Evolutionary conservation across 2,329 filamentous ascomycete genomes (phyloP), one percentile per base, ranked within the genome.

Genomic region (Fusarium concolor): DNA sequence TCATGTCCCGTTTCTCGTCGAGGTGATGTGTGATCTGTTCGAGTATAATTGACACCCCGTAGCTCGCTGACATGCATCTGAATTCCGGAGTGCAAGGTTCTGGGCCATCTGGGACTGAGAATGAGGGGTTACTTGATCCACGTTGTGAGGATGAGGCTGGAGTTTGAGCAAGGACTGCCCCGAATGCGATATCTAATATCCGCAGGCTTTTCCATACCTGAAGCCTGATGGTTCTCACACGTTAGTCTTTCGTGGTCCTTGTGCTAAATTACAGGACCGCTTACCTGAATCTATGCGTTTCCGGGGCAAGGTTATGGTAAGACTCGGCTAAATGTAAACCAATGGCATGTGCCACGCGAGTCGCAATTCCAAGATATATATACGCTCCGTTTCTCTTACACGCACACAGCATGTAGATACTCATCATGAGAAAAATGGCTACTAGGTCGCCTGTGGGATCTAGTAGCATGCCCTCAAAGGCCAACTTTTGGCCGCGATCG

Each of bases 141-240:
- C 18, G 37, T 10, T 18, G 3, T 0, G 49, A 37, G 0, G 49
- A 52, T 4, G 49, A 52, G 1, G 49, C 49, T 6, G 49, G 49
- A 0, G 49, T 52, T 15, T 31, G 49, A 3, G 37, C 49, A 2
- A 52, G 49, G 15, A 52, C 26, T 4, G 15, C 49, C 1, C 49
- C 49, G 6, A 52, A 52, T 2, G 26, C 49, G 1, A 52, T 52
- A 5, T 52, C 49, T 0, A 52, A 12, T 17, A 52, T 31, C 1
- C 49, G 26, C 2, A 52, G 18, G 9, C 49, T 52, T 44, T 52
- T 52, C 49, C 49, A 52, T 52, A 52, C 18, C 9, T 51, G 37
- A 24, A 51, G 49, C 4, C 49, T 51, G 1, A 1, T 22, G 0
- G 2, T 14, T 7, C n/a, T 1, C 2, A 1, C 2, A 4, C 22